Base-by-base conservation (phyloP, 352 stramenopile genomes). In the Phytophthora tubulina region DNA sequence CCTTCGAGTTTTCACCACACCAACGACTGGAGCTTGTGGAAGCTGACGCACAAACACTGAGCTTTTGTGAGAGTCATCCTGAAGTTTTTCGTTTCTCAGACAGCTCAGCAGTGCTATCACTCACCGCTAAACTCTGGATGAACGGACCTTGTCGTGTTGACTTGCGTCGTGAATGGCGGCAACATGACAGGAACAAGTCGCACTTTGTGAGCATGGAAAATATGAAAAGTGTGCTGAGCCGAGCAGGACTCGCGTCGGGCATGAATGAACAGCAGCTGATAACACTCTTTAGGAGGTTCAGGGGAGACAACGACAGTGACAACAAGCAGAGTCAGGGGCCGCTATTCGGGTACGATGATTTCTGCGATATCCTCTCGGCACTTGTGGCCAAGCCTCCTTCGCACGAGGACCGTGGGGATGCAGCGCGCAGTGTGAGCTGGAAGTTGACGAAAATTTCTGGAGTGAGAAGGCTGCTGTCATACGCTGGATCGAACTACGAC, bases 21-120 rank as follows among this genome's bases (percentile, higher is more conserved):
- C 88, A 95, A 66, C 70, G 74, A 39, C 79, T 97, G 27, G 73
- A 88, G 66, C 75, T 97, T 4, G 58, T 93, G n/a, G 86, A 92
- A 44, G 86, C 89, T 2, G 89, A 96, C 52, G 62, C 80, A 30
- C 85, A 94, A 61, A 96, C 89, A 14, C 64, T 96, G 7, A 75
- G 66, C n/a, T 95, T 84, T 63, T 96, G 88, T 58, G 88, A 95
- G 71, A 90, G 68, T 44, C 82, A 92, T 54, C 75, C 81, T 11
- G 82, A 96, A 35, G 15, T 72, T 27, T 96, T 96, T 55, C 76
- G 75, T 4, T 93, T 78, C 54, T 93, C 88, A 0, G 75, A 95
- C 41, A 75, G 57, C 30, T 66, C 69, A 17, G 32, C 67, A 13
- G 73, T 94, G n/a, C 45, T 89, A 31, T 14, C 68, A 6, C 15